A percentile compares a stretch with the other conserved stretches of the same genome.
Evolutionary conservation across 352 stramenopile genomes (phyloP).

Genomic region (Discostella stelligera): DNA sequence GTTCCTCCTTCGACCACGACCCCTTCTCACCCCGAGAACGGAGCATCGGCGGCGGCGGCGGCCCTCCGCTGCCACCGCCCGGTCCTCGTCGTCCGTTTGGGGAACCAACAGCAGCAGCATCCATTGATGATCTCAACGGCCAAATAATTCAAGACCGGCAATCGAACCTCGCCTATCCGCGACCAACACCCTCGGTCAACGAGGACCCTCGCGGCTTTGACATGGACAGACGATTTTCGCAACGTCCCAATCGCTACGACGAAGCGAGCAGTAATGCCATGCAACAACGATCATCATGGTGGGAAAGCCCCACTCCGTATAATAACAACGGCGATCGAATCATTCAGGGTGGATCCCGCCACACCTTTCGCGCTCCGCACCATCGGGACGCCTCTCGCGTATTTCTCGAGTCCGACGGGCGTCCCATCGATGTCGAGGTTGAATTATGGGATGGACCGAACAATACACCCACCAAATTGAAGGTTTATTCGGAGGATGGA

Average conservation of each 20-base stretch:
- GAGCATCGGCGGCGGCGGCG: too few relatives aligned
- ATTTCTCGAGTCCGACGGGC: constrained; percentile 50
- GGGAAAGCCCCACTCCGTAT: constrained; percentile 19
- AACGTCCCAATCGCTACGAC: constrained; percentile 3
- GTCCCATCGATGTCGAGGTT: constrained; percentile 44
- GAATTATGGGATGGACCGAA: constrained; percentile 56
- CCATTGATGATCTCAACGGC: constrained; percentile 9
- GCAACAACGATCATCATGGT: constrained; percentile 28
- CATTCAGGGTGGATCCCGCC: constrained; percentile 43
- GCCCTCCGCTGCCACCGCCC: neutral
- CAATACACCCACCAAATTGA: constrained; percentile 47
- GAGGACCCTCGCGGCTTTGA: constrained; percentile 35
- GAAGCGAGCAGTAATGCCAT: neutral
- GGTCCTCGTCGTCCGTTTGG: neutral
- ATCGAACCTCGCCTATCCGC: constrained; percentile 25
- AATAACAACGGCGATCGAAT: neutral
- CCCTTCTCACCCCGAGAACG: neutral
- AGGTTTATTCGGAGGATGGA: constrained; percentile 53
- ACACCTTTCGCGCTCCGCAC: constrained; percentile 17
- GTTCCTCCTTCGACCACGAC: neutral
- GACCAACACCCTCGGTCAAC: constrained; percentile 22
- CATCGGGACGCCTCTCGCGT: constrained; percentile 34
- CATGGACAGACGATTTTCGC: constrained; percentile 19
- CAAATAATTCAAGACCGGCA: constrained; percentile 25
- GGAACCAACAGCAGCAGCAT: neutral